Evolutionary conservation across 345 rosid species (phyloP).

Genomic region (Gynandropsis gynandra): DNA sequence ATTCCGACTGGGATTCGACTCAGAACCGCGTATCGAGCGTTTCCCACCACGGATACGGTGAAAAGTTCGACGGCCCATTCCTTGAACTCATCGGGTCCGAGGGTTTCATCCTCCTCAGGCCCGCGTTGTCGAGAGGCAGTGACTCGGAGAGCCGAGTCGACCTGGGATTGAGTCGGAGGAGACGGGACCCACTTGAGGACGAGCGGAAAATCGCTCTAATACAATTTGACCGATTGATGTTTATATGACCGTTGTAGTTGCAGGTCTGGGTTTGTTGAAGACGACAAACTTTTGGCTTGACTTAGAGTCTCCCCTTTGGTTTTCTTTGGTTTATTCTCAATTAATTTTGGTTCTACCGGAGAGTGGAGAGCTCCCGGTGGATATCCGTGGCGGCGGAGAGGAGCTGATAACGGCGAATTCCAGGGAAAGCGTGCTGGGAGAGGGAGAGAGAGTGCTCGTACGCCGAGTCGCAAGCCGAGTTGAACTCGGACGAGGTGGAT

Average conservation of each 20-base stretch:
- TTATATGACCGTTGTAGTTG: too few relatives aligned
- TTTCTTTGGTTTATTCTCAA: too few relatives aligned
- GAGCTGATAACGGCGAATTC: slow-evolving; percentile 76
- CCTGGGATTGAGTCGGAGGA: slow-evolving; percentile 61
- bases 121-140: background rate
- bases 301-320: too few relatives aligned
- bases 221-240: too few relatives aligned
- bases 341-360: too few relatives aligned
- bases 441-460: slow-evolving; percentile 58
- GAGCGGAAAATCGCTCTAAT: too few relatives aligned
- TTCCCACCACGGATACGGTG: slow-evolving; percentile 44
- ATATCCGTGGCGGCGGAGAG: slow-evolving; percentile 52
- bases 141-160: slow-evolving; percentile 59
- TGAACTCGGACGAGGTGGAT: slow-evolving; percentile 41
- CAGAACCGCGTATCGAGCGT: slow-evolving; percentile 59
- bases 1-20: slow-evolving; percentile 60
- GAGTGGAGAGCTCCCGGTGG: slow-evolving; percentile 38
- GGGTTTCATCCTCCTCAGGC: slow-evolving; percentile 7
- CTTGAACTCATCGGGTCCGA: slow-evolving; percentile 38
- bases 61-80: slow-evolving; percentile 68
- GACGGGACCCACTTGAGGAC: slow-evolving; percentile 52
- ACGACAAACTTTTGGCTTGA: too few relatives aligned
- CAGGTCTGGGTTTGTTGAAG: too few relatives aligned
- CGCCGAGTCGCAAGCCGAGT: slow-evolving; percentile 56
- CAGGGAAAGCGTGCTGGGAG: slow-evolving; percentile 62